Evolutionary conservation across 768 basidiomycete genomes (phyloP).

Genomic region (Trametes cubensis): DNA sequence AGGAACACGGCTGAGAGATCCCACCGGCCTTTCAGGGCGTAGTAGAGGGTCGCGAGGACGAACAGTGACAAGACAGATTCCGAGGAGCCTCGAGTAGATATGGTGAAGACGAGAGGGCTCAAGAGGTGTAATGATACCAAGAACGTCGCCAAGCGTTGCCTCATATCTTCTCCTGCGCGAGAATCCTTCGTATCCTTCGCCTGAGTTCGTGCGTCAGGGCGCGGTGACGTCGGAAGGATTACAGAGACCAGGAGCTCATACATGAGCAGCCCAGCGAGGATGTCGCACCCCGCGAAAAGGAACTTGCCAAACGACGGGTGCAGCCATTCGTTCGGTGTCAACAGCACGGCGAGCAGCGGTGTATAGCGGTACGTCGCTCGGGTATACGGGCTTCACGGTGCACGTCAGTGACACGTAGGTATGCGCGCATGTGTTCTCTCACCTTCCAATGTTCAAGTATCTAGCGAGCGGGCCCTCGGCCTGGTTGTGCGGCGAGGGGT

Average conservation of each 20-base stretch:
- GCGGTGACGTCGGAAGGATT: constrained; percentile 42
- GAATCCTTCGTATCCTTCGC: not conserved
- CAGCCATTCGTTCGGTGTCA: constrained; percentile 78
- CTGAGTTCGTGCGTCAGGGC: not conserved
- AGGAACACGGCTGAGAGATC: constrained; percentile 68
- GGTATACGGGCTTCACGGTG: constrained; percentile 71
- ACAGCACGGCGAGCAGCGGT: constrained; percentile 81
- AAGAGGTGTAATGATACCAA: constrained; percentile 78
- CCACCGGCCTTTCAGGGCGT: constrained; percentile 61
- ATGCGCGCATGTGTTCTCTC: constrained; percentile 37
- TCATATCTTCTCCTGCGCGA: not conserved
- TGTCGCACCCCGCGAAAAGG: constrained; percentile 82
- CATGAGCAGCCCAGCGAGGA: constrained; percentile 76
- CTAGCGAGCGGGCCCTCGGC: constrained; percentile 64
- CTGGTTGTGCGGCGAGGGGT: constrained; percentile 42
- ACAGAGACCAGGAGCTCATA: constrained; percentile 58
- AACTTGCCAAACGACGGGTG: constrained; percentile 92
- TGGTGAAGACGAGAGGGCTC: constrained; percentile 93
- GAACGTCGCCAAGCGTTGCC: constrained; percentile 47
- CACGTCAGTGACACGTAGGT: not conserved
- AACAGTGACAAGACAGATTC: constrained; percentile 84
- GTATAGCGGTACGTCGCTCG: constrained; percentile 97
- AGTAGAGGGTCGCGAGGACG: constrained; percentile 71
- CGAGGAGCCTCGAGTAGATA: constrained; percentile 95
- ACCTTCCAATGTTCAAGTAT: constrained; percentile 70